Evolutionary conservation across 352 stramenopile genomes (phyloP).

Genomic region (Peronospora belbahrii): DNA sequence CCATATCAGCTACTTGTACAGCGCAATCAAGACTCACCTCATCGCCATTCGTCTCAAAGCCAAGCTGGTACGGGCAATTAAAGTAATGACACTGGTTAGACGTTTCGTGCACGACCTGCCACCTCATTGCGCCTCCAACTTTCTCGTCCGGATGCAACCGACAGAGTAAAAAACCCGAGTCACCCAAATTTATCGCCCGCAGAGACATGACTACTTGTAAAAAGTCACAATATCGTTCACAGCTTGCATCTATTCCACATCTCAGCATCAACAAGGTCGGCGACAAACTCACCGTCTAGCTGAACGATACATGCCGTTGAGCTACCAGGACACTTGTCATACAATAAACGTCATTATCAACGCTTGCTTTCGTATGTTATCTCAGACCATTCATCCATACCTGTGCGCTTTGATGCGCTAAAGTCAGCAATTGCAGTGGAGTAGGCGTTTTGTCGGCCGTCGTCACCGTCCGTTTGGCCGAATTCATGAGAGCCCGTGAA

Average conservation of each 20-base stretch:
- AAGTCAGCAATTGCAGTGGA: constrained; percentile 59
- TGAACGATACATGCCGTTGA: constrained; percentile 83
- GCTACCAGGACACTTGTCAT: constrained; percentile 55
- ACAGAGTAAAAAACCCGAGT: constrained; percentile 91
- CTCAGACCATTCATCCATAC: constrained; percentile 17
- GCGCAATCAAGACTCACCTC: constrained; percentile 31
- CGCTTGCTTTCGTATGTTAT: neutral
- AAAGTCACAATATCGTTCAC: neutral
- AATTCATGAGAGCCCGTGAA: constrained; percentile 74
- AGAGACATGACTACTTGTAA: constrained; percentile 39
- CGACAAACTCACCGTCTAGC: constrained; percentile 39
- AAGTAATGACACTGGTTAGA: constrained; percentile 94
- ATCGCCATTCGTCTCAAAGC: constrained; percentile 81
- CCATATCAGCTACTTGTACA: neutral
- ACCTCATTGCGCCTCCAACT: constrained; percentile 27
- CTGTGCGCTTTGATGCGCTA: constrained; percentile 57
- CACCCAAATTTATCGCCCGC: constrained; percentile 88
- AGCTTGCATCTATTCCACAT: neutral
- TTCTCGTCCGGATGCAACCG: constrained; percentile 44
- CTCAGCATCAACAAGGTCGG: neutral
- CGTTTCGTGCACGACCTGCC: constrained; percentile 83
- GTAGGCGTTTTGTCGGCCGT: constrained; percentile 28
- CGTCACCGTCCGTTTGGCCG: constrained; percentile 22
- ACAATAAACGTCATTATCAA: constrained; percentile 4
- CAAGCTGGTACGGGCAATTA: constrained; percentile 94